These are phyloP conservation scores for Cardiosporidium cionae DNA, from an alignment of 169 alveolate genomes.

Conservation along the genomic window DNA sequence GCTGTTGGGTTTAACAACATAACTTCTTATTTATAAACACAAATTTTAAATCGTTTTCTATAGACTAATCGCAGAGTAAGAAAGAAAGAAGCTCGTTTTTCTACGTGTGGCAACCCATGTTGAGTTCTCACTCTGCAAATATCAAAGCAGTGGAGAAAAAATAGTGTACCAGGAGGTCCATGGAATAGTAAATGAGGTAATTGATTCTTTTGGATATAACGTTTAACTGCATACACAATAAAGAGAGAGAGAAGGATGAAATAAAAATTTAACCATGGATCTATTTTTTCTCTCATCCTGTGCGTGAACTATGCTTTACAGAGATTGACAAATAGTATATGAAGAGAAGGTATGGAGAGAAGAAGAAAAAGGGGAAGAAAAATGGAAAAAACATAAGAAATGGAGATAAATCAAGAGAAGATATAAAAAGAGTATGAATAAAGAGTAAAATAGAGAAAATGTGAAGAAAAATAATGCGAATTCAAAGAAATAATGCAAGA, in stretches of 20 bases:
- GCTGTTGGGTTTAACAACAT: too few species aligned
- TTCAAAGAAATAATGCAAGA: constrained; percentile 2
- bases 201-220: constrained; percentile 14
- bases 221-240: constrained; percentile 11
- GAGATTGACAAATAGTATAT: not conserved
- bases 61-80: too few species aligned
- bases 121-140: not conserved
- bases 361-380: not conserved
- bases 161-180: constrained; percentile 78
- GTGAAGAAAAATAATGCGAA: constrained; percentile 26
- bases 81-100: not conserved
- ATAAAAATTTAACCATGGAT: not conserved
- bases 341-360: not conserved
- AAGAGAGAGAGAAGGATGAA: not conserved
- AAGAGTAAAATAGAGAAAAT: constrained; percentile 74
- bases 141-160: not conserved
- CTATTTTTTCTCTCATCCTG: not conserved
- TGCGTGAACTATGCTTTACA: not conserved
- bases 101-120: not conserved
- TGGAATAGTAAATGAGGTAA: constrained; percentile 42
- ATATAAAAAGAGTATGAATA: not conserved
- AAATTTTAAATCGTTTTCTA: too few species aligned
- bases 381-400: too few species aligned
- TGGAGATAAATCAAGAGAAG: too few species aligned
- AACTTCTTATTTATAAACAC: too few species aligned